Percentiles rank a stretch among this genome's conserved stretches.
phyloP scores from a whole-genome alignment of 352 stramenopile species.

The Phytophthora sansomeana region DNA sequence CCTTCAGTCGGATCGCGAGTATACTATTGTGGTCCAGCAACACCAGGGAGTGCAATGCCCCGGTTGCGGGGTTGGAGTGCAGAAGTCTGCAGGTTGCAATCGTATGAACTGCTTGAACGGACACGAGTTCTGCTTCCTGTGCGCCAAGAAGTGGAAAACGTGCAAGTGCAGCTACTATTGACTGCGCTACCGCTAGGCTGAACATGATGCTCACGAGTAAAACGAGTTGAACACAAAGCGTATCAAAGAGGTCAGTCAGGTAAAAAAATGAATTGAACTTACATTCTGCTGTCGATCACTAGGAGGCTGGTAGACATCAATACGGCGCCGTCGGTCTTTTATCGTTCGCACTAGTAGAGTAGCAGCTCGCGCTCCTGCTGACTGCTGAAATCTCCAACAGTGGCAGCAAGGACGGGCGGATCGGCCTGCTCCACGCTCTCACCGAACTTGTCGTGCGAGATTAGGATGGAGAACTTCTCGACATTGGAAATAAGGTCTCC shows the following conservation, averaged over 20 bases:
- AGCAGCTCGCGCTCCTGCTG: constrained; percentile 37
- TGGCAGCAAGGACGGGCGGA: constrained; percentile 52
- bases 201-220: neutral
- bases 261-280: constrained; percentile 4
- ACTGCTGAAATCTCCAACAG: constrained; percentile 35
- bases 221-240: neutral
- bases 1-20: constrained; percentile 70
- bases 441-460: constrained; percentile 56
- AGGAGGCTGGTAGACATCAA: no score
- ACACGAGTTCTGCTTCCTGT: constrained; percentile 74
- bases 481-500: constrained; percentile 90
- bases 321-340: no score
- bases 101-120: constrained; percentile 62
- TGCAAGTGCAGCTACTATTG: constrained; percentile 41
- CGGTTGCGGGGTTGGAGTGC: constrained; percentile 71
- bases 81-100: constrained; percentile 62
- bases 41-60: constrained; percentile 66
- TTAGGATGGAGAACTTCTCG: constrained; percentile 58
- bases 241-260: constrained; percentile 3
- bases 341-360: constrained; percentile 39
- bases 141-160: constrained; percentile 46
- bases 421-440: constrained; percentile 51
- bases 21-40: constrained; percentile 46
- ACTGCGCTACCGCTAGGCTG: neutral
- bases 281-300: no score